Conservation (phyloP, 495 filamentous ascomycete genomes). For the Aspergillus sparsus region DNA sequence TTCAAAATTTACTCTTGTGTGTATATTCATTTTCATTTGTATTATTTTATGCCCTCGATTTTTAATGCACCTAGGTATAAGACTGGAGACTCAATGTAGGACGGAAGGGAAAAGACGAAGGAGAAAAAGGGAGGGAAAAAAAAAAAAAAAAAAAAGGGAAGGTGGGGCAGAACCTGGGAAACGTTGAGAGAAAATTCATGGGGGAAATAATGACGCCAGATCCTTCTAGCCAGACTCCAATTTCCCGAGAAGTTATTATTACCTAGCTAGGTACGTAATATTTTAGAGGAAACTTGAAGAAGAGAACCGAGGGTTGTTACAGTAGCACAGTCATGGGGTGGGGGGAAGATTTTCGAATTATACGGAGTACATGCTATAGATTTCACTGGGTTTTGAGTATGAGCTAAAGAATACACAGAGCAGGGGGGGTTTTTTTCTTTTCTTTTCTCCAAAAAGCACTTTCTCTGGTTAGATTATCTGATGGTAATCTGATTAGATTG, state of each 20-base stretch:
- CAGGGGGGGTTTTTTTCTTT: neutral
- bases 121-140: too few relatives aligned
- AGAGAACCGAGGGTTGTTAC: neutral
- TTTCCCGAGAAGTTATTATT: neutral
- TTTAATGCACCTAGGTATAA: too few relatives aligned
- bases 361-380: too few relatives aligned
- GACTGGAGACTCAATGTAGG: too few relatives aligned
- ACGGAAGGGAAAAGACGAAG: too few relatives aligned
- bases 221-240: neutral
- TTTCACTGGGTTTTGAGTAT: too few relatives aligned
- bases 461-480: neutral
- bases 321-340: neutral
- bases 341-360: neutral
- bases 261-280: neutral
- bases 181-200: neutral
- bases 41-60: too few relatives aligned
- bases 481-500: slow-evolving; percentile 19
- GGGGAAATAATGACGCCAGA: neutral
- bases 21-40: too few relatives aligned
- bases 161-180: neutral
- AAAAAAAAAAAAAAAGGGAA: too few relatives aligned
- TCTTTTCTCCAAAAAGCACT: neutral
- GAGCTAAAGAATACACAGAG: too few relatives aligned
- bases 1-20: too few relatives aligned
- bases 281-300: neutral